Evolutionary conservation across 495 filamentous ascomycete genomes (phyloP), one percentile per base, ranked within the genome.

Genomic region (Podospora sp.): DNA sequence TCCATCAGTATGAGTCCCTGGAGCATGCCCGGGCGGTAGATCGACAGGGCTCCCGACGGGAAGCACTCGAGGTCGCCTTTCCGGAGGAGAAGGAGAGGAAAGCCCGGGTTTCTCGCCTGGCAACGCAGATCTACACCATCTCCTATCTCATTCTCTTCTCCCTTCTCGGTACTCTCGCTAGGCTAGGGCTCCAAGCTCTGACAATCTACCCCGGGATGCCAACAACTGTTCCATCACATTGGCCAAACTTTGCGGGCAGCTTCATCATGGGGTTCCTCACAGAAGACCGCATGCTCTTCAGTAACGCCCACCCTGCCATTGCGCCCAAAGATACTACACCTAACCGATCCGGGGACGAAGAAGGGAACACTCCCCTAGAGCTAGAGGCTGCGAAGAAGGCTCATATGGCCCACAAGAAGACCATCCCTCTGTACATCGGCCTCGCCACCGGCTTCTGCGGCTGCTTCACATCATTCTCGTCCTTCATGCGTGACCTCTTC

Each of bases 371-470:
- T 22, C 20, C 53, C 3, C 36, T 78, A 7, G 78, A 81, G 57
- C 64, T 79, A 21, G 73, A 72, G 51, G 79, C 77, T n/a, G 75
- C 75, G 24, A 84, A 83, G 52, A 83, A 85, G 67, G 63, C 79
- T 21, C 85, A 91, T 69, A 78, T 79, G 36, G 73, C 84, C 49
- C 75, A 81, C 50, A 96, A 94, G 76, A 96, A 95, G 78, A 90
- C 91, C 2, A 89, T 95, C 53, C 93, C 94, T 0, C 83, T 97
- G 0, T 97, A 95, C 75, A 91, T 97, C 64, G 95, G 95, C 21
- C 87, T 99, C 0, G 88, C 94, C 0, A 96, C 92, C 2, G 95
- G 95, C 14, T 97, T 96, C 80, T 98, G 95, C 77, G 95, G 95
- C 63, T 93, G 88, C 71, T 89, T 95, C 61, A 98, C 95, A 3